Conservation (phyloP, 2,329 filamentous ascomycete species). For the Verticillium albo-atrum region DNA sequence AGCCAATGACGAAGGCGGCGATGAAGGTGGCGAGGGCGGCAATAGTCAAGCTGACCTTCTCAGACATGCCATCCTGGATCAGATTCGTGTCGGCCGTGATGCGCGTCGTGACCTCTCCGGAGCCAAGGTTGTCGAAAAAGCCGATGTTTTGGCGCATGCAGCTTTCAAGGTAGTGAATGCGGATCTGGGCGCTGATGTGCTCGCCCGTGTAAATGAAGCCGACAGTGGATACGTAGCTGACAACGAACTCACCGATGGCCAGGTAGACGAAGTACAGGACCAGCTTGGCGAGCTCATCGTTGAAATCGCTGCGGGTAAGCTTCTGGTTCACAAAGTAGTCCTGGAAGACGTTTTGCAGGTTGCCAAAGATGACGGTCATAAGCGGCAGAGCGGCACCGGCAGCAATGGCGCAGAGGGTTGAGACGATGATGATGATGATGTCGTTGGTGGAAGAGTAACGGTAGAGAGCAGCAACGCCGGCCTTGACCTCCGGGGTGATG, state of each 20-base stretch:
- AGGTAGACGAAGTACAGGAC: slow-evolving; percentile 85
- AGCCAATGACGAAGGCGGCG: slow-evolving; percentile 85
- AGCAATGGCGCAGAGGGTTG: slow-evolving; percentile 60
- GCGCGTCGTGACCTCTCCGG: slow-evolving; percentile 88
- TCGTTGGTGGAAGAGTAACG: slow-evolving; percentile 67
- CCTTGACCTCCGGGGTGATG: slow-evolving; percentile 56
- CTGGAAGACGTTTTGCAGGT: slow-evolving; percentile 68
- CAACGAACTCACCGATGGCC: slow-evolving; percentile 73
- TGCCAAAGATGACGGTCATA: slow-evolving; percentile 80
- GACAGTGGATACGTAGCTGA: slow-evolving; percentile 74
- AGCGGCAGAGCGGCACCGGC: slow-evolving; percentile 72
- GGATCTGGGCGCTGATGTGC: slow-evolving; percentile 72
- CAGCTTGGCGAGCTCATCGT: slow-evolving; percentile 52
- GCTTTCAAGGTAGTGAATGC: slow-evolving; percentile 77
- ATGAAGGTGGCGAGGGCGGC: slow-evolving; percentile 77
- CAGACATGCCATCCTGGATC: slow-evolving; percentile 88
- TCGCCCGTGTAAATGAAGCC: slow-evolving; percentile 88
- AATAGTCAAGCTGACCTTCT: slow-evolving; percentile 78
- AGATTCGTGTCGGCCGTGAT: slow-evolving; percentile 93
- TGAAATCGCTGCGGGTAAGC: slow-evolving; percentile 51
- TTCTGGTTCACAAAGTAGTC: slow-evolving; percentile 47
- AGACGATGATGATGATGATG: slow-evolving; percentile 56
- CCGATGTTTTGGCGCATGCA: slow-evolving; percentile 86
- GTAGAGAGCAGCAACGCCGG: slow-evolving; percentile 62
- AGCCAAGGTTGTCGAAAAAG: slow-evolving; percentile 89